Evolutionary conservation across 352 stramenopile species (phyloP).

Genomic region (Elongisporangium prolatum): DNA sequence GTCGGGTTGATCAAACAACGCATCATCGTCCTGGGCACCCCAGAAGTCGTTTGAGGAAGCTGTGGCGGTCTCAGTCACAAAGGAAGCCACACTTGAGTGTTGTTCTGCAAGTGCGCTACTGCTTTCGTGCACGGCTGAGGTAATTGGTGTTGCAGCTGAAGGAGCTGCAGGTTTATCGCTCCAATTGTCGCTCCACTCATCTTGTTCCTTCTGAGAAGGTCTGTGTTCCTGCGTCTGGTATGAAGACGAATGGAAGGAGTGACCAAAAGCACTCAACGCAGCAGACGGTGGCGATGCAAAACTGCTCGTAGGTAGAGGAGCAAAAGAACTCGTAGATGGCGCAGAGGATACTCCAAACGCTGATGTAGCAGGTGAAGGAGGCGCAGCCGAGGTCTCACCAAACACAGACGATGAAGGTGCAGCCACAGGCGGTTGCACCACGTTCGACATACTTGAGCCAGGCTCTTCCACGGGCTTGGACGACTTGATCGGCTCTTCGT

Average conservation of each 20-base stretch:
- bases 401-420: conserved; percentile 6
- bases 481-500: conserved; percentile 24
- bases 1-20: conserved; percentile 47
- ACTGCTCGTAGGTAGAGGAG: not conserved
- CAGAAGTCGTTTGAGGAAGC: conserved; percentile 44
- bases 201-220: not conserved
- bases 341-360: not conserved
- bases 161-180: not conserved
- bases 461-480: conserved; percentile 11
- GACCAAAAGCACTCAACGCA: not conserved
- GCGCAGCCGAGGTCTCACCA: conserved; percentile 1
- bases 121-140: not conserved
- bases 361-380: not conserved
- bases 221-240: not conserved
- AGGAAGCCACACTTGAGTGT: conserved; percentile 1
- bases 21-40: conserved; percentile 50
- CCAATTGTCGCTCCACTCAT: not conserved
- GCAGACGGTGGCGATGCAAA: conserved; percentile 1
- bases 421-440: conserved; percentile 1
- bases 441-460: not conserved
- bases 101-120: conserved; percentile 4
- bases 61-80: not conserved
- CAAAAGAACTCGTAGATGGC: not conserved
- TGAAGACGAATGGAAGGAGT: not conserved
- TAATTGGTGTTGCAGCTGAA: not conserved